Evolutionary conservation across 2,329 filamentous ascomycete genomes (phyloP).

Genomic region (Talaromyces sp.): DNA sequence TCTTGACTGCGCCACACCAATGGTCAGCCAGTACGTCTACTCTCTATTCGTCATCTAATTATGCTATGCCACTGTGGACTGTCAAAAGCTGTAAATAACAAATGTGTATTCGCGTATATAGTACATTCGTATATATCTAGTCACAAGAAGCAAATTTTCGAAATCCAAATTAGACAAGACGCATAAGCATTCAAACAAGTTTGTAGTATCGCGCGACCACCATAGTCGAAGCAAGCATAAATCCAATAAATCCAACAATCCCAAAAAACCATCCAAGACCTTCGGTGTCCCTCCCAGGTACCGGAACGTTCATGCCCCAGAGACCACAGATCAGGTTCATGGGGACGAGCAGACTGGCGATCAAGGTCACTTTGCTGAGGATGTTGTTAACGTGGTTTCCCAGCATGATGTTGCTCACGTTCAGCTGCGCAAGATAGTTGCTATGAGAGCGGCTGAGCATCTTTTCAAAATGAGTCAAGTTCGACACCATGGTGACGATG

Average conservation of each 20-base stretch:
- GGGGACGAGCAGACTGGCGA: constrained; percentile 93
- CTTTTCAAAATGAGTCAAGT: constrained; percentile 93
- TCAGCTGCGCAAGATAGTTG: constrained; percentile 94
- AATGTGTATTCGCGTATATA: not conserved
- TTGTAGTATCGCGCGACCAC: constrained; percentile 41
- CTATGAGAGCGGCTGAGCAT: constrained; percentile 91
- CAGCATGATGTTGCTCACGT: constrained; percentile 83
- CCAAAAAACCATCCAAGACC: constrained; percentile 49
- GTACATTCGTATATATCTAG: not conserved
- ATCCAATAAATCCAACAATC: constrained; percentile 46
- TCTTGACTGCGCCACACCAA: not conserved
- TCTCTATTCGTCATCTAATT: not conserved
- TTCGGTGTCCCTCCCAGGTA: constrained; percentile 39
- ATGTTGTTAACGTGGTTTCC: constrained; percentile 85
- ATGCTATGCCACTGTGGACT: too few species aligned
- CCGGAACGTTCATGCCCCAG: constrained; percentile 52
- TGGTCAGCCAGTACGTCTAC: not conserved
- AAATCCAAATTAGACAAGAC: not conserved
- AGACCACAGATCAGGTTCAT: constrained; percentile 79
- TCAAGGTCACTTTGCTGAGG: constrained; percentile 89
- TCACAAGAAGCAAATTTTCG: not conserved
- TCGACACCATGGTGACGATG: constrained; percentile 98
- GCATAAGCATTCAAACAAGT: constrained; percentile 32
- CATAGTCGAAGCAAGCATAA: constrained; percentile 40
- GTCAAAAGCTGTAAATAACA: not conserved